A percentile compares a stretch with the other conserved stretches of the same genome.
Evolutionary conservation across 2,329 filamentous ascomycete species (phyloP).

Genomic region (Neonectria coccinea): DNA sequence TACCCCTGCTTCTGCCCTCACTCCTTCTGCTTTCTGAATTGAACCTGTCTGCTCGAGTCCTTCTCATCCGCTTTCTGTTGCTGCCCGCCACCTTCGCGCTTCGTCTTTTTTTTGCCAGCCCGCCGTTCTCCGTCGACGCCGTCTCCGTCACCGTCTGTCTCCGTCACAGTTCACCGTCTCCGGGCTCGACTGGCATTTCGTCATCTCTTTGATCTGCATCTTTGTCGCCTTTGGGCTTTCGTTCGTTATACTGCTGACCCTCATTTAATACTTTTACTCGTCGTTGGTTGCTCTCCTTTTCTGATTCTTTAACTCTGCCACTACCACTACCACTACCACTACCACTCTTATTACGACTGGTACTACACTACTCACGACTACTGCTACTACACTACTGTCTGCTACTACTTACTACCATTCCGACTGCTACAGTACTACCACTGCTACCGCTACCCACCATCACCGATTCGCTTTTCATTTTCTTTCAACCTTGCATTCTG

Average conservation of each 20-base stretch:
- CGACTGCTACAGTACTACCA: neutral
- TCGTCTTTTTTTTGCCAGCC: neutral
- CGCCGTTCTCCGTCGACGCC: neutral
- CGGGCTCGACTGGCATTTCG: neutral
- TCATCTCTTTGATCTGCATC: neutral
- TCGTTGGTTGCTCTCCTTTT: neutral
- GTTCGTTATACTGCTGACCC: neutral
- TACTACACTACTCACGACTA: neutral
- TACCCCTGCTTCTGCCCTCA: neutral
- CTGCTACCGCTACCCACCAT: neutral
- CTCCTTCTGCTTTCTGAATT: constrained; percentile 4
- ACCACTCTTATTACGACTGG: too few species aligned
- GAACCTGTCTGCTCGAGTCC: neutral
- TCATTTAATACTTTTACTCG: neutral
- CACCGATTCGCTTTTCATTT: neutral
- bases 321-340: neutral
- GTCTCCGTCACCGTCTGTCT: neutral
- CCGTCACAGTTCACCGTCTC: neutral
- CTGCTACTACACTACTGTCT: neutral
- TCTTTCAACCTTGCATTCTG: constrained; percentile 2
- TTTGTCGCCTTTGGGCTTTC: neutral
- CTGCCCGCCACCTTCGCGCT: neutral
- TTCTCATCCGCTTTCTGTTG: neutral
- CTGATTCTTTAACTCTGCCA: neutral
- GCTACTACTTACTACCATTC: too few species aligned